Percentiles rank a stretch among this genome's conserved stretches.
phyloP scores from a whole-genome alignment of 768 basidiomycete genomes.

The Tylopilus vinaceipallidus region DNA sequence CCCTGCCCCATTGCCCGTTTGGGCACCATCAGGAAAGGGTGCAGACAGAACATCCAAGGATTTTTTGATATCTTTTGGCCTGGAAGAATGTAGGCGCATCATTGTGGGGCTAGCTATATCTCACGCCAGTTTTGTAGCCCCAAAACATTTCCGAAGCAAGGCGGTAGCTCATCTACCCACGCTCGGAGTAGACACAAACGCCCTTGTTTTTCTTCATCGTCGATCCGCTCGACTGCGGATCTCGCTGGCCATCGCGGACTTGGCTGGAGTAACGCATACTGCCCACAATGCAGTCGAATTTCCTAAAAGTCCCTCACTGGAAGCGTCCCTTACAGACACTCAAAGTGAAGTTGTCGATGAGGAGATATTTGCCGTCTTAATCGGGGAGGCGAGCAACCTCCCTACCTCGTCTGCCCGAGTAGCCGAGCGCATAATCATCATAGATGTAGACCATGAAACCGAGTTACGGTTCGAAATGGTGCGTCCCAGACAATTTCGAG shows the following conservation, averaged over 20 bases:
- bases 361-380: constrained; percentile 73
- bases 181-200: constrained; percentile 39
- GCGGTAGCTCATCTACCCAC: constrained; percentile 70
- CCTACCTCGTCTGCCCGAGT: constrained; percentile 77
- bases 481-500: constrained; percentile 20
- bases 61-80: constrained; percentile 74
- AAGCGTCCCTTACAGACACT: constrained; percentile 52
- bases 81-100: constrained; percentile 72
- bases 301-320: constrained; percentile 39
- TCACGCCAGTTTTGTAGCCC: constrained; percentile 44
- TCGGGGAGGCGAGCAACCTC: constrained; percentile 72
- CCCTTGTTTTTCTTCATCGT: constrained; percentile 63
- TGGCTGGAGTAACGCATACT: constrained; percentile 31
- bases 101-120: background rate
- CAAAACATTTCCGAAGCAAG: constrained; percentile 57
- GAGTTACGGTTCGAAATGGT: constrained; percentile 77
- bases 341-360: constrained; percentile 77
- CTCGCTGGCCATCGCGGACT: constrained; percentile 42
- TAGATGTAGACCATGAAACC: constrained; percentile 71
- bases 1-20: constrained; percentile 73
- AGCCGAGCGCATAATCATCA: constrained; percentile 71
- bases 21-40: constrained; percentile 69
- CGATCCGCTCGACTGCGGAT: constrained; percentile 61
- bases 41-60: constrained; percentile 80
- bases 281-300: constrained; percentile 38